Percentiles rank a stretch among this genome's conserved stretches.
Evolutionary conservation across 345 rosid genomes (phyloP).

Genomic region (Lepidium sativum): DNA sequence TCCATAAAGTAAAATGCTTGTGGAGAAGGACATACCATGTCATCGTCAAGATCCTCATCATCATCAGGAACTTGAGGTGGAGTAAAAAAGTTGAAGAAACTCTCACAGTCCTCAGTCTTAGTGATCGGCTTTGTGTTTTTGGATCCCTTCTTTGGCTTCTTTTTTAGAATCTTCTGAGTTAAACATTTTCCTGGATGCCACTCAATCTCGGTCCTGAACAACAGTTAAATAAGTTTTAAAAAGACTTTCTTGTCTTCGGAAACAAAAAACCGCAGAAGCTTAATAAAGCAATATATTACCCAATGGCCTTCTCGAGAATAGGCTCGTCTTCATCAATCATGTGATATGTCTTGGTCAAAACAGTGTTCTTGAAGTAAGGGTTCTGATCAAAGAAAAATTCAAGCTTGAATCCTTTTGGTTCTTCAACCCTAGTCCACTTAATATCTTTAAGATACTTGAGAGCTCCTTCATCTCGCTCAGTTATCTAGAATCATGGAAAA

Average conservation of each 20-base stretch:
- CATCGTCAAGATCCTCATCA: constrained; percentile 89
- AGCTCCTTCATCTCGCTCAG: constrained; percentile 92
- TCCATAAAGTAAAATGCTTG: not conserved
- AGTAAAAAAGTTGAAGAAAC: constrained; percentile 89
- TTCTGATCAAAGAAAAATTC: constrained; percentile 84
- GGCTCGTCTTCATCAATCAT: constrained; percentile 99
- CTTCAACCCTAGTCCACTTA: constrained; percentile 74
- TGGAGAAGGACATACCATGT: constrained; percentile 39
- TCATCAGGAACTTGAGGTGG: constrained; percentile 98
- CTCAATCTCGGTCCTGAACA: constrained; percentile 73
- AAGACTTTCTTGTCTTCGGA: not conserved
- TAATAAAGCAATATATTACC: constrained; percentile 32
- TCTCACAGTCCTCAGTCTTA: constrained; percentile 83
- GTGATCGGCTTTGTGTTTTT: constrained; percentile 87
- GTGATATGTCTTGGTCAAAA: constrained; percentile 87
- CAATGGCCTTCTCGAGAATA: constrained; percentile 88
- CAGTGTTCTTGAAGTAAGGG: constrained; percentile 77
- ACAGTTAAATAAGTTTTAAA: not conserved
- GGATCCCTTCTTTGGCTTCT: constrained; percentile 94
- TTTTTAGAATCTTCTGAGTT: constrained; percentile 86
- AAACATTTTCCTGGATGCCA: constrained; percentile 92
- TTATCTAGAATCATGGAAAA: constrained; percentile 36
- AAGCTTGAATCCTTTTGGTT: constrained; percentile 94
- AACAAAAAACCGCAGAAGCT: not conserved
- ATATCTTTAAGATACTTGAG: constrained; percentile 78